These are phyloP conservation scores for Solanum appendiculatum DNA, from an alignment of 257 asterid genomes.

Conservation along the genomic window DNA sequence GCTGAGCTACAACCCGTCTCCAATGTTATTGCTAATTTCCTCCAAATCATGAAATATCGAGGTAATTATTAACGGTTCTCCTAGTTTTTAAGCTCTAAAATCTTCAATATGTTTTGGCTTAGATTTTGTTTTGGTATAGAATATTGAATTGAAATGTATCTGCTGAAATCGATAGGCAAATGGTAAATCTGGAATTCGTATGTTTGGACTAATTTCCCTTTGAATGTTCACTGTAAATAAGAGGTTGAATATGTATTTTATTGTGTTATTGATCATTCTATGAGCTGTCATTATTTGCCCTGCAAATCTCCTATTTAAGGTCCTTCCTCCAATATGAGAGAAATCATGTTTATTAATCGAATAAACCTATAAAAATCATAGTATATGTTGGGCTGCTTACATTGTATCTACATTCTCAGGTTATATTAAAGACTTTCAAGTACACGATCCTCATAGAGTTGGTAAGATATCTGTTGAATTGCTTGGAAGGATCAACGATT, in stretches of 20 bases:
- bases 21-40: constrained; percentile 68
- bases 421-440: constrained; percentile 72
- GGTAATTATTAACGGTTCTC: constrained; percentile 21
- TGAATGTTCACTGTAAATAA: neutral
- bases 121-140: neutral
- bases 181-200: neutral
- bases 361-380: neutral
- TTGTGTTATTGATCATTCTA: neutral
- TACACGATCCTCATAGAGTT: constrained; percentile 74
- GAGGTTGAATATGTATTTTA: neutral
- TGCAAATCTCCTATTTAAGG: neutral
- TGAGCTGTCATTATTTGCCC: neutral
- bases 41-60: constrained; percentile 90
- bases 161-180: neutral
- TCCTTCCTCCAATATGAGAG: neutral
- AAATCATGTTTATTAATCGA: neutral
- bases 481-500: constrained; percentile 81
- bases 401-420: constrained; percentile 33
- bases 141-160: neutral
- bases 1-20: constrained; percentile 77
- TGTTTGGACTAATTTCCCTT: neutral
- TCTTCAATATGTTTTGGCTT: neutral
- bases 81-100: neutral
- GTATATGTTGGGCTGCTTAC: neutral
- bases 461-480: constrained; percentile 78